Percentiles rank a stretch among this genome's conserved stretches.
Conservation (phyloP, 2,329 filamentous ascomycete species). For the Podosphaera aphanis region DNA sequence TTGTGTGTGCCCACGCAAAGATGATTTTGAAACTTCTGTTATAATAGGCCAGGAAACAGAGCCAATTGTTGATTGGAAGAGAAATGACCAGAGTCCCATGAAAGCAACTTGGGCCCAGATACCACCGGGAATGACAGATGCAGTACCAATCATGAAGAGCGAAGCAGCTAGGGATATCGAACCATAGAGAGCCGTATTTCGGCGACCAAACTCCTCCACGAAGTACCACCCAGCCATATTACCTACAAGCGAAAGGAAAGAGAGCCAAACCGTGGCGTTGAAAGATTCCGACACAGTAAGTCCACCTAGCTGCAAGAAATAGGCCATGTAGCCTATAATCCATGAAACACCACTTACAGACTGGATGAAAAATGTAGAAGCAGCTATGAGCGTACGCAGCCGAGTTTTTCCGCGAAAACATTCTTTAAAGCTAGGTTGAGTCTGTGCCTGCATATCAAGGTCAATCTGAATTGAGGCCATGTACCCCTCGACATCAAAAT, state of each 20-base stretch:
- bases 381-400: slow-evolving; percentile 11
- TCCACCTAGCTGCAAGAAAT: slow-evolving; percentile 15
- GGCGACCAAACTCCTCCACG: slow-evolving; percentile 14
- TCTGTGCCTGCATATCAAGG: neutral
- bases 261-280: slow-evolving; percentile 12
- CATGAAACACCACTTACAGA: slow-evolving; percentile 14
- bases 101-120: slow-evolving; percentile 9
- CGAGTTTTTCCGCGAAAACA: slow-evolving; percentile 9
- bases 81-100: slow-evolving; percentile 11
- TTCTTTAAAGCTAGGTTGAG: slow-evolving; percentile 4
- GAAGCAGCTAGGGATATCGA: slow-evolving; percentile 3
- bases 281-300: slow-evolving; percentile 9
- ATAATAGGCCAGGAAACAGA: slow-evolving; percentile 21
- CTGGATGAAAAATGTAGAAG: slow-evolving; percentile 15
- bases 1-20: slow-evolving; percentile 16
- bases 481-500: slow-evolving; percentile 5
- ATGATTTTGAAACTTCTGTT: slow-evolving; percentile 22
- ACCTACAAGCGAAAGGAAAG: slow-evolving; percentile 14
- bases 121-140: slow-evolving; percentile 4
- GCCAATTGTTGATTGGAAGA: slow-evolving; percentile 13
- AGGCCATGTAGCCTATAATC: slow-evolving; percentile 14
- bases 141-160: slow-evolving; percentile 9
- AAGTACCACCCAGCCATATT: slow-evolving; percentile 16
- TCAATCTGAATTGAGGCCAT: slow-evolving; percentile 2
- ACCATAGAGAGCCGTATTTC: slow-evolving; percentile 12